Conservation (phyloP, 2,329 filamentous ascomycete genomes). For the Epichloe gansuensis region DNA sequence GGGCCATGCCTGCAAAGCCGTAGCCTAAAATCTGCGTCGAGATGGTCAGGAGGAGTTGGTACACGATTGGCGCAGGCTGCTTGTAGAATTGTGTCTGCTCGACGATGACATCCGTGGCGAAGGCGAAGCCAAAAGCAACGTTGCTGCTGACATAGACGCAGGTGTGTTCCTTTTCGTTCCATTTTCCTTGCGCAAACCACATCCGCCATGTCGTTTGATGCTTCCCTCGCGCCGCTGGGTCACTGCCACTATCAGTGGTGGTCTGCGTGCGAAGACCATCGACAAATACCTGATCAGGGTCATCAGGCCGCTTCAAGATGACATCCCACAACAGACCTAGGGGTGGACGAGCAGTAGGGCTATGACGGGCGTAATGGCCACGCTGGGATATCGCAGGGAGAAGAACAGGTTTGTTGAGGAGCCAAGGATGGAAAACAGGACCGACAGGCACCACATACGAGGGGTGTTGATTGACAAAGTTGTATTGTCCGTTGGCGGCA, state of each 20-base stretch:
- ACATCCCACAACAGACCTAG: conserved; percentile 72
- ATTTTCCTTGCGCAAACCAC: conserved; percentile 68
- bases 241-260: conserved; percentile 8
- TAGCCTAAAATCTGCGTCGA: conserved; percentile 83
- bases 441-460: conserved; percentile 75
- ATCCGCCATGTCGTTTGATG: conserved; percentile 40
- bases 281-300: conserved; percentile 35
- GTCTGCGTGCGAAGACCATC: conserved; percentile 31
- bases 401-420: conserved; percentile 83
- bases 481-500: conserved; percentile 62
- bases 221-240: conserved; percentile 12
- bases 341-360: conserved; percentile 76
- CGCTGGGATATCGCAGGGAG: conserved; percentile 79
- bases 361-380: conserved; percentile 82
- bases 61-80: conserved; percentile 62
- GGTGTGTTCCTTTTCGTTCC: conserved; percentile 83
- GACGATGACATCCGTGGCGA: conserved; percentile 81
- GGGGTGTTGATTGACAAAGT: conserved; percentile 76
- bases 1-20: conserved; percentile 70
- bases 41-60: conserved; percentile 72
- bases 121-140: conserved; percentile 80
- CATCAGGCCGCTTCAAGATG: conserved; percentile 50
- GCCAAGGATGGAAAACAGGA: conserved; percentile 67
- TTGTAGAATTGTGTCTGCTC: conserved; percentile 85
- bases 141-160: conserved; percentile 87